These are phyloP conservation scores for Tetradesmus obliquus DNA, from an alignment of 139 green algal species.

Conservation along the genomic window DNA sequence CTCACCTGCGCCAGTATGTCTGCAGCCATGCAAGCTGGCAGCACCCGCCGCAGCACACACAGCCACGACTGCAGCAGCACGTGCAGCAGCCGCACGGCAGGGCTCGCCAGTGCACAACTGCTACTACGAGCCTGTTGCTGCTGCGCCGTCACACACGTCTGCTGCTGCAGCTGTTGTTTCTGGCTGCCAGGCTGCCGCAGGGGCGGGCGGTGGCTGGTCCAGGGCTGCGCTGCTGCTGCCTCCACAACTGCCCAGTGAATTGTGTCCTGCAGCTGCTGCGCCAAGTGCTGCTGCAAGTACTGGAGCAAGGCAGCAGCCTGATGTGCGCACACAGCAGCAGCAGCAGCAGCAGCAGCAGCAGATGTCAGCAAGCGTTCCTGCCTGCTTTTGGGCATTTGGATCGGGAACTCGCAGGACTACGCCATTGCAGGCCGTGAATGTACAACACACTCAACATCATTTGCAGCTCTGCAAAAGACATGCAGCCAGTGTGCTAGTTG, in stretches of 20 bases:
- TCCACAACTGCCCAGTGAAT: constrained; percentile 6
- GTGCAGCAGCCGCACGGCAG: constrained; percentile 10
- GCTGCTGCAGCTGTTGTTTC: background rate
- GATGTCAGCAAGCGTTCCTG: too few relatives aligned
- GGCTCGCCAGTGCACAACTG: background rate
- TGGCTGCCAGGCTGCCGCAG: background rate
- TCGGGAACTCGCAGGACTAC: too few relatives aligned
- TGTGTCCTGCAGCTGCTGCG: background rate
- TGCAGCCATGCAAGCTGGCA: background rate
- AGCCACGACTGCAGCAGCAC: constrained; percentile 26
- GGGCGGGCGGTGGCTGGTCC: background rate
- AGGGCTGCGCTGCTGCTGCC: background rate
- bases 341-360: background rate
- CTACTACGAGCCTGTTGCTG: background rate
- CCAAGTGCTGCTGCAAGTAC: background rate
- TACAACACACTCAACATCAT: too few relatives aligned
- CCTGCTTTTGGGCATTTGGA: too few relatives aligned
- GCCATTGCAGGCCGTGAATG: too few relatives aligned
- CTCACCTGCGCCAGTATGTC: background rate
- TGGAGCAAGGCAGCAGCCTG: background rate
- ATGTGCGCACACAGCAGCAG: background rate
- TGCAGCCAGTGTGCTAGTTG: background rate
- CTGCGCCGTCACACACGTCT: background rate
- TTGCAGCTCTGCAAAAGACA: too few relatives aligned
- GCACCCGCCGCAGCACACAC: background rate